phyloP scores from a whole-genome alignment of 768 basidiomycete genomes.

The Termitomyces sp. region DNA sequence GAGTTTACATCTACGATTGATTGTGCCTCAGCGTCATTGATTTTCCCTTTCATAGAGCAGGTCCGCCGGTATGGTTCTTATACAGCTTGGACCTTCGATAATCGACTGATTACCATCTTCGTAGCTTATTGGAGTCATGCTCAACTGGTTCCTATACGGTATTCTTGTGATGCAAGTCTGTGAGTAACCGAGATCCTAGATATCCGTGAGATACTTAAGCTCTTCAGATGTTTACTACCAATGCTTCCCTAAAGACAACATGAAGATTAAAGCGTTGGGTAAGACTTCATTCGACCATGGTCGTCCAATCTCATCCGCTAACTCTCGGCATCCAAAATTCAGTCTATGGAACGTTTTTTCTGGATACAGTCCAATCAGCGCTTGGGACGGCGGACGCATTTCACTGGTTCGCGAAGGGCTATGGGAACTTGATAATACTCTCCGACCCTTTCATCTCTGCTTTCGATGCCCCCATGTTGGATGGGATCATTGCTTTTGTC shows the following conservation, averaged over 20 bases:
- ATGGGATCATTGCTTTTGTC: slow-evolving; percentile 11
- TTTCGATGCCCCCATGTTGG: slow-evolving; percentile 8
- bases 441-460: slow-evolving; percentile 9
- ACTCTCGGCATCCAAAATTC: not conserved
- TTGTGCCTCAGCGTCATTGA: not conserved
- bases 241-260: not conserved
- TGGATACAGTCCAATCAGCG: not conserved
- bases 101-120: not conserved
- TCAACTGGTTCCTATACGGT: slow-evolving; percentile 10
- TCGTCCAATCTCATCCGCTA: not conserved
- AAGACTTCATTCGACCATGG: not conserved
- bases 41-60: not conserved
- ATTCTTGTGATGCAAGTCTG: slow-evolving; percentile 10
- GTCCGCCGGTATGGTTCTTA: not conserved
- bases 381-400: slow-evolving; percentile 8
- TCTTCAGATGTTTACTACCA: not conserved
- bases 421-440: slow-evolving; percentile 3
- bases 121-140: slow-evolving; percentile 8
- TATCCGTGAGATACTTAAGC: not conserved
- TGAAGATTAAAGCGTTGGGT: slow-evolving; percentile 1
- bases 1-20: not conserved
- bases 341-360: not conserved
- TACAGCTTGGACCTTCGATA: not conserved
- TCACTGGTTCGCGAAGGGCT: slow-evolving; percentile 8
- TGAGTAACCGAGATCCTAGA: not conserved